Conservation (phyloP, 352 stramenopile genomes). For the Pythium brachiatum region DNA sequence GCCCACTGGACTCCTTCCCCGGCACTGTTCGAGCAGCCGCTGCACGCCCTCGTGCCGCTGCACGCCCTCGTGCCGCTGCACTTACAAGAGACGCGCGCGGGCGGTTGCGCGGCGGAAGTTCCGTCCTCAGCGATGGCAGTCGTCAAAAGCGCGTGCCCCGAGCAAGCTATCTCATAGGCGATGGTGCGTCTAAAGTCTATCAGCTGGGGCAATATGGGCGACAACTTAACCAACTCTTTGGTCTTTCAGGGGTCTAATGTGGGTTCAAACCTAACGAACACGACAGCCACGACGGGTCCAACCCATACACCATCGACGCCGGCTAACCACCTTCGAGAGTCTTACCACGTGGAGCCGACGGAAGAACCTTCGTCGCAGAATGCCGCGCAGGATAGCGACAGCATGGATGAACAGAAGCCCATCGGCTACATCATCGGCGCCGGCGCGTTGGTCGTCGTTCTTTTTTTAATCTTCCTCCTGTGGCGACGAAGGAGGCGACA, state of each 20-base stretch:
- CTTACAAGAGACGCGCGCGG: too few species aligned
- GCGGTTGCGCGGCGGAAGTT: too few species aligned
- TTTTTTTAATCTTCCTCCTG: background rate
- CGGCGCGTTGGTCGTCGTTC: background rate
- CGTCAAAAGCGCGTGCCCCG: background rate
- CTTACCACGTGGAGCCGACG: background rate
- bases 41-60: background rate
- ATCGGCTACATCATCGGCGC: background rate
- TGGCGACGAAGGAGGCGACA: background rate
- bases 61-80: background rate
- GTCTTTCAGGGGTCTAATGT: background rate
- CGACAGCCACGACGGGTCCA: background rate
- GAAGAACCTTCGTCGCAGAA: background rate
- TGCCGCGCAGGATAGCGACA: conserved; percentile 9
- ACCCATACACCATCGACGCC: background rate
- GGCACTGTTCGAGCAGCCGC: background rate
- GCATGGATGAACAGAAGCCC: conserved; percentile 5
- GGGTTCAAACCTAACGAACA: background rate
- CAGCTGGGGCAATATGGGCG: background rate
- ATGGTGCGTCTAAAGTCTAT: background rate
- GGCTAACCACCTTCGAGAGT: background rate
- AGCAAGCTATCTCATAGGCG: background rate
- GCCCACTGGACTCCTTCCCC: background rate
- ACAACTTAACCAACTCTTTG: background rate
- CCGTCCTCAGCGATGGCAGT: background rate